Base-by-base conservation (phyloP, 176 grass and related monocot genomes). In the Cenchrus fungigraminus region DNA sequence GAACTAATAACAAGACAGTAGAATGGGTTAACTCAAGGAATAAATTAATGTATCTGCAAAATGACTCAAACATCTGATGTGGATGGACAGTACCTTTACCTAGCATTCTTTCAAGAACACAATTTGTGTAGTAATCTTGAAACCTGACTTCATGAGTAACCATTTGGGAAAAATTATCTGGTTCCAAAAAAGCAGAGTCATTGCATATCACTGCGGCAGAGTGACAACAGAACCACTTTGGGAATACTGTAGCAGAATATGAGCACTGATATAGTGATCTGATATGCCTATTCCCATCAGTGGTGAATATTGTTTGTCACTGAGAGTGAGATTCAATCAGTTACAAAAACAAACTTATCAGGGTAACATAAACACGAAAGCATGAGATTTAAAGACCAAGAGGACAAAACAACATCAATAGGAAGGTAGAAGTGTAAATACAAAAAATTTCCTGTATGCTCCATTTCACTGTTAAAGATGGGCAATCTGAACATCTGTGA, bases 1-100 rank as follows among this genome's bases (percentile, higher is more conserved):
- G 40, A 73, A 56, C 58, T 88, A 64, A 78, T 14, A 43, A 45
- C 47, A 73, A 78, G 67, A 66, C 37, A 8, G 81, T 68, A 79
- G 20, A 69, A 53, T 69, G 31, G 52, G 6, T 75, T 58, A 58
- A 58, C 47, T 66, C 7, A 37, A 64, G 62, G 17, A 78, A 44
- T 86, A 57, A 63, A 52, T 78, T 25, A 61, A 57, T 64, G 56
- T 85, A 63, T 43, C 28, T 49, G 44, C 15, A 73, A 65, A 50
- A 60, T 49, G 42, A 45, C 71, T 47, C 5, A 69, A 44, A 82
- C 1, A 71, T 71, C 66, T 16, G 32, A 28, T 45, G 20, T 56
- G 32, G 29, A 83, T 74, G 42, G 19, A 44, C 37, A 40, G 2
- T 40, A 40, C 37, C 37, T 40, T 40, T 63, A 12, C 34, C 69